Evolutionary conservation across 306 rosid species (phyloP).

Genomic region (Alnus rubra): DNA sequence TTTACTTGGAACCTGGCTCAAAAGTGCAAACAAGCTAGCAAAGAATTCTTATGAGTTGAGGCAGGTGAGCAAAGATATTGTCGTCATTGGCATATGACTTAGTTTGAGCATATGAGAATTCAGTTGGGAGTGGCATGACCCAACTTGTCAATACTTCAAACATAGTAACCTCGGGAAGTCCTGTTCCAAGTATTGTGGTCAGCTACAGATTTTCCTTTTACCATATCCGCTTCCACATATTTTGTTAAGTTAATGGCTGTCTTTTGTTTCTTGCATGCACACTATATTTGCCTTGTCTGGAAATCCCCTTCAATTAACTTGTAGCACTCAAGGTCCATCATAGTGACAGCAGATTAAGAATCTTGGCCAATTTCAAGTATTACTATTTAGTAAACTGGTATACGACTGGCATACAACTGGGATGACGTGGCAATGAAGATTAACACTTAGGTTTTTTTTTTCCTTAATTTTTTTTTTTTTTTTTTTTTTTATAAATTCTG

Average conservation of each 20-base stretch:
- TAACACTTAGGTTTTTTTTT: too few relatives aligned
- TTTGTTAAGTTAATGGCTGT: neutral
- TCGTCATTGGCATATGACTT: conserved; percentile 6
- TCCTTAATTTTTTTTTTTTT: too few relatives aligned
- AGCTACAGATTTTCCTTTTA: conserved; percentile 1
- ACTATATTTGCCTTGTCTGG: neutral
- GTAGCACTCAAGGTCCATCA: neutral
- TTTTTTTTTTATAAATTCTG: too few relatives aligned
- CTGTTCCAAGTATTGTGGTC: neutral
- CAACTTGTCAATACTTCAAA: neutral
- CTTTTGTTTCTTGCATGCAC: neutral
- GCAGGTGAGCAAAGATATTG: conserved; percentile 52
- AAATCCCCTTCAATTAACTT: neutral
- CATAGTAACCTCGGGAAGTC: neutral
- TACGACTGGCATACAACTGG: too few relatives aligned
- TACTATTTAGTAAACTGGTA: too few relatives aligned
- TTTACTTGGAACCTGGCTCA: conserved; percentile 93
- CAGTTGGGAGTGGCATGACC: neutral
- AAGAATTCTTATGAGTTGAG: conserved; percentile 54
- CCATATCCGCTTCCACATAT: neutral
- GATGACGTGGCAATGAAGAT: too few relatives aligned
- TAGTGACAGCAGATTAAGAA: neutral
- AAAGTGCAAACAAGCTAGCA: conserved; percentile 77
- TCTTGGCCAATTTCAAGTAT: too few relatives aligned
- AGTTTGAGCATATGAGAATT: conserved; percentile 6